Evolutionary conservation across 2,329 filamentous ascomycete species (phyloP).

Genomic region (Pseudogymnoascus sp.): DNA sequence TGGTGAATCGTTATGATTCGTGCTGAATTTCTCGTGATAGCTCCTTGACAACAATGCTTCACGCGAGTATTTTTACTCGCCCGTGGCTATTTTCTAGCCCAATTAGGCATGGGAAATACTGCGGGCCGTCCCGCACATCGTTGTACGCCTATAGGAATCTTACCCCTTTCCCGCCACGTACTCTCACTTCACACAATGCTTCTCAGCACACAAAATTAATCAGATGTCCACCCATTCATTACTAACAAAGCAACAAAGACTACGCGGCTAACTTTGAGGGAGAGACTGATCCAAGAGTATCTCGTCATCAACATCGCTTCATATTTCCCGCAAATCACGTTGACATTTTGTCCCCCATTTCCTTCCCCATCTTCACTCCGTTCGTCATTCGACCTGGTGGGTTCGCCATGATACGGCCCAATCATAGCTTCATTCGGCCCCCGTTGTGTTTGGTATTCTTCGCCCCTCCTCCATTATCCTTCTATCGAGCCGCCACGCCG

Average conservation of each 20-base stretch:
- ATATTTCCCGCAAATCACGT: neutral
- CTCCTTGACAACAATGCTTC: neutral
- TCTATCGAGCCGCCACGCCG: neutral
- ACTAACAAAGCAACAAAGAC: conserved; percentile 7
- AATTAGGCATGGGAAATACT: neutral
- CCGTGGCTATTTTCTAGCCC: neutral
- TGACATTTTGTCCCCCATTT: neutral
- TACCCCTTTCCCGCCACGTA: neutral
- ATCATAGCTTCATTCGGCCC: neutral
- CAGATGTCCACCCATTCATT: conserved; percentile 8
- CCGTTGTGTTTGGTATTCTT: neutral
- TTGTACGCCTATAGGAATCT: neutral
- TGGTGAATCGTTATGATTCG: neutral
- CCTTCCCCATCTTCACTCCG: neutral
- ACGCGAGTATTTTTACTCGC: neutral
- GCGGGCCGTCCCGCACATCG: neutral
- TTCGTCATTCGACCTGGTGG: neutral
- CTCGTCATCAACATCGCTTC: conserved; percentile 2
- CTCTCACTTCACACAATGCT: neutral
- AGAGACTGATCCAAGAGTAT: neutral
- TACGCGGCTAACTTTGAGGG: conserved; percentile 5
- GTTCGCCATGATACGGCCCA: neutral
- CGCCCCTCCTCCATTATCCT: neutral
- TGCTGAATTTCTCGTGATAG: neutral
- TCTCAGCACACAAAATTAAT: neutral